Evolutionary conservation across 2,329 filamentous ascomycete species (phyloP).

Genomic region (Cladosporium sphaerospermum): DNA sequence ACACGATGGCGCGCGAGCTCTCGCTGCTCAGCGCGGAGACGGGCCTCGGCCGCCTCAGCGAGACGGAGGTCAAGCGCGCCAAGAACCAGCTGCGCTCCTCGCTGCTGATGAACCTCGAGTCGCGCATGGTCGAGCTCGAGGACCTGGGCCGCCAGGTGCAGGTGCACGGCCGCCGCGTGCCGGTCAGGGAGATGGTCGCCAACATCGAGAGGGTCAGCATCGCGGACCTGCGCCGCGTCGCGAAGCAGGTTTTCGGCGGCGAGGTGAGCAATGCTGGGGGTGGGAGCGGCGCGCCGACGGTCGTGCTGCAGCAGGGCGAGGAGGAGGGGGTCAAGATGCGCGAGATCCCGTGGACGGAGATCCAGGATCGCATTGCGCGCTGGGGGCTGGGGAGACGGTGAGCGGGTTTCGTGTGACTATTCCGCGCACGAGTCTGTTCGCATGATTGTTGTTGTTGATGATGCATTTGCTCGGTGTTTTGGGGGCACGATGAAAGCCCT

Average conservation of each 20-base stretch:
- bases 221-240: slow-evolving; percentile 74
- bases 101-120: slow-evolving; percentile 95
- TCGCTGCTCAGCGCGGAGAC: slow-evolving; percentile 68
- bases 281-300: slow-evolving; percentile 84
- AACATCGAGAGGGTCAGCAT: slow-evolving; percentile 79
- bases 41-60: slow-evolving; percentile 65
- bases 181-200: slow-evolving; percentile 86
- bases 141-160: slow-evolving; percentile 92
- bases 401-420: neutral
- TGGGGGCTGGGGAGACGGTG: slow-evolving; percentile 69
- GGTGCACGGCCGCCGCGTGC: slow-evolving; percentile 88
- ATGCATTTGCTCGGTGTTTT: neutral
- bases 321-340: slow-evolving; percentile 62
- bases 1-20: slow-evolving; percentile 91
- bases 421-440: neutral
- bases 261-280: slow-evolving; percentile 65
- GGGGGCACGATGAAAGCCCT: no score
- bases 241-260: slow-evolving; percentile 70
- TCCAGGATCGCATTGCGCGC: slow-evolving; percentile 75
- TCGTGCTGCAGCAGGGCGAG: slow-evolving; percentile 88
- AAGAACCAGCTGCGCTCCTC: slow-evolving; percentile 93
- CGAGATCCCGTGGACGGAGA: slow-evolving; percentile 75
- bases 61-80: slow-evolving; percentile 76
- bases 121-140: slow-evolving; percentile 93
- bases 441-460: neutral